Conservation (phyloP, 306 rosid genomes). For the Lathyrus aphaca region DNA sequence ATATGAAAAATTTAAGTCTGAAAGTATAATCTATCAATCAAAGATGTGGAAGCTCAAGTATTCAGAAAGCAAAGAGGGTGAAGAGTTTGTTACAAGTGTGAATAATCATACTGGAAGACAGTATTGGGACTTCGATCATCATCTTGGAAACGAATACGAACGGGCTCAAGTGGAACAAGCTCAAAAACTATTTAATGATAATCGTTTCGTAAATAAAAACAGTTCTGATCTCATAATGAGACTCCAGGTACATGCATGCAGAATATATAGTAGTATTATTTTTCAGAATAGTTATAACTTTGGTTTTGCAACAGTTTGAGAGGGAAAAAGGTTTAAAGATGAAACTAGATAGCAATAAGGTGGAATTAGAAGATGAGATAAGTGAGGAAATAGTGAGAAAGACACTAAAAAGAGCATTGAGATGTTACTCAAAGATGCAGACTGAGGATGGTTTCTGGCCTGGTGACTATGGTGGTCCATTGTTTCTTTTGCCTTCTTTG, state of each 20-base stretch:
- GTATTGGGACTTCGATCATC: conserved; percentile 68
- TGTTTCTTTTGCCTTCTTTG: conserved; percentile 77
- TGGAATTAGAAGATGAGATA: conserved; percentile 33
- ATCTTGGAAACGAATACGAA: conserved; percentile 47
- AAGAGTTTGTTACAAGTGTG: conserved; percentile 45
- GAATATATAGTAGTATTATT: too few species aligned
- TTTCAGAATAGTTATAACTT: neutral
- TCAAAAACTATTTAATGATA: conserved; percentile 40
- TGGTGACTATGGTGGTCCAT: conserved; percentile 72
- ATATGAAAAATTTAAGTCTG: too few species aligned
- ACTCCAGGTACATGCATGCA: conserved; percentile 53
- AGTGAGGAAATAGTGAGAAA: conserved; percentile 38
- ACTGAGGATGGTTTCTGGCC: conserved; percentile 80
- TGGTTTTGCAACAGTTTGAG: conserved; percentile 46
- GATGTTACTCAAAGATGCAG: conserved; percentile 57
- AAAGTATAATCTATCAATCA: too few species aligned
- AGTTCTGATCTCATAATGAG: conserved; percentile 76
- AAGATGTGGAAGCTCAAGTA: conserved; percentile 66
- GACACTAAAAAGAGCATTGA: conserved; percentile 55
- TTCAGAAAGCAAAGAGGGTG: conserved; percentile 48
- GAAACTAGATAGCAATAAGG: neutral
- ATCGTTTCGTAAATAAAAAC: conserved; percentile 60
- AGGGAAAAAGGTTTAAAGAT: conserved; percentile 40
- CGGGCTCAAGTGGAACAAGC: conserved; percentile 48
- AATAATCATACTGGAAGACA: conserved; percentile 70